Conservation (phyloP, 2,329 filamentous ascomycete species). For the Beauveria brongniartii region DNA sequence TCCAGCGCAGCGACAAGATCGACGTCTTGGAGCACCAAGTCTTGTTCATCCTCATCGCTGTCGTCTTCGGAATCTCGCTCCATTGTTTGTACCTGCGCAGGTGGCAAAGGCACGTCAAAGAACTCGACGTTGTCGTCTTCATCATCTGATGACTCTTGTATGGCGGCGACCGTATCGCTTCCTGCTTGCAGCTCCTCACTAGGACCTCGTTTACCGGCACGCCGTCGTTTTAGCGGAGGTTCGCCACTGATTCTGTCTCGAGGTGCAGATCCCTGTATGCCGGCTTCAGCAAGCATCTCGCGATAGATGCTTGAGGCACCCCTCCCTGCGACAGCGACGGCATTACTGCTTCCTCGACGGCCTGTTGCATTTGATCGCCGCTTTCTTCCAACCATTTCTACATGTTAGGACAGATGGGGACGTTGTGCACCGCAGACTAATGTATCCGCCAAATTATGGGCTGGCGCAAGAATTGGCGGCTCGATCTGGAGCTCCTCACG, state of each 20-base stretch:
- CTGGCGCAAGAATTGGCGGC: not conserved
- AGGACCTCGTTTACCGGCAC: constrained; percentile 16
- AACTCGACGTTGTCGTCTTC: constrained; percentile 38
- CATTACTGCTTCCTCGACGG: constrained; percentile 11
- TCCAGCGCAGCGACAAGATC: constrained; percentile 29
- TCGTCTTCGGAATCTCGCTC: constrained; percentile 40
- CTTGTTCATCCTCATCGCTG: constrained; percentile 30
- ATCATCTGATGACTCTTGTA: constrained; percentile 16
- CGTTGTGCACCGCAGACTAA: not conserved
- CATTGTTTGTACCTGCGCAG: constrained; percentile 43
- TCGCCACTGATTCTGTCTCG: constrained; percentile 22
- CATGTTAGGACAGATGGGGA: constrained; percentile 3
- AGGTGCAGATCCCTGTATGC: constrained; percentile 23
- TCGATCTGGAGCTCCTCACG: constrained; percentile 9
- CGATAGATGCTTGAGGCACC: constrained; percentile 35
- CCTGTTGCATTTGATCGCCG: constrained; percentile 17
- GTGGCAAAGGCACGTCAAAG: constrained; percentile 41
- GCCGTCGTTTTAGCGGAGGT: constrained; percentile 32
- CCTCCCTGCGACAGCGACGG: constrained; percentile 8
- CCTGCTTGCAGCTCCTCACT: not conserved
- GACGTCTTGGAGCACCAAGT: constrained; percentile 39
- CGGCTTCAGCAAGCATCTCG: constrained; percentile 42
- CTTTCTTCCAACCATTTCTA: constrained; percentile 25
- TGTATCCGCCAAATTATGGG: not conserved
- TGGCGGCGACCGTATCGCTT: not conserved